phyloP scores from a whole-genome alignment of 352 stramenopile species.

The Pythium plurisporium region DNA sequence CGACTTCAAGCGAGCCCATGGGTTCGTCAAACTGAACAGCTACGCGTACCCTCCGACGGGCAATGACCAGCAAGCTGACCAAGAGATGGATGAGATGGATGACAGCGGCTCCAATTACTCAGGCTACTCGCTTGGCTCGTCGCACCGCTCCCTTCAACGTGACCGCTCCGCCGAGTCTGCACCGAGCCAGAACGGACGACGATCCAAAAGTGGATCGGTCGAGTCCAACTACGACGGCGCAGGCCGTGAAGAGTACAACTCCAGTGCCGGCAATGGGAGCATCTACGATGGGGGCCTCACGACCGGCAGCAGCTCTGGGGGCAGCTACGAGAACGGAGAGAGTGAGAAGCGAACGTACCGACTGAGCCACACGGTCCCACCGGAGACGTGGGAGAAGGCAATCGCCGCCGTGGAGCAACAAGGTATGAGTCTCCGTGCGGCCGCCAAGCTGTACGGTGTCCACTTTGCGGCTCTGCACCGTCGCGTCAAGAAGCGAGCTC shows the following conservation, averaged over 20 bases:
- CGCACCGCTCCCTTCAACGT: slow-evolving; percentile 6
- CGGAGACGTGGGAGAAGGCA: slow-evolving; percentile 59
- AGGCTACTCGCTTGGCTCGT: slow-evolving; percentile 20
- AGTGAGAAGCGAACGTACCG: slow-evolving; percentile 30
- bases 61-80: neutral
- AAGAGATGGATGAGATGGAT: slow-evolving; percentile 20
- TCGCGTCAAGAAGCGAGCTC: slow-evolving; percentile 59
- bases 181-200: neutral
- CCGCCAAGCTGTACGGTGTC: slow-evolving; percentile 54
- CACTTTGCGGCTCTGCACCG: slow-evolving; percentile 68
- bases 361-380: slow-evolving; percentile 51
- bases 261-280: neutral
- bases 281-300: slow-evolving; percentile 7
- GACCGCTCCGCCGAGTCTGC: neutral
- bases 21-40: slow-evolving; percentile 9
- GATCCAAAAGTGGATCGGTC: neutral
- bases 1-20: slow-evolving; percentile 53
- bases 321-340: slow-evolving; percentile 15
- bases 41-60: neutral
- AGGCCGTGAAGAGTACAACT: slow-evolving; percentile 18
- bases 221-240: slow-evolving; percentile 17
- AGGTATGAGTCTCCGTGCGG: slow-evolving; percentile 62
- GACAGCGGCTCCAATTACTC: slow-evolving; percentile 26
- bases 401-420: slow-evolving; percentile 65
- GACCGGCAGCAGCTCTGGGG: slow-evolving; percentile 16